Percentiles rank a stretch among this genome's conserved stretches.
phyloP scores from a whole-genome alignment of 805 yeast species.

The Saccharomycopsis lassenensis region DNA sequence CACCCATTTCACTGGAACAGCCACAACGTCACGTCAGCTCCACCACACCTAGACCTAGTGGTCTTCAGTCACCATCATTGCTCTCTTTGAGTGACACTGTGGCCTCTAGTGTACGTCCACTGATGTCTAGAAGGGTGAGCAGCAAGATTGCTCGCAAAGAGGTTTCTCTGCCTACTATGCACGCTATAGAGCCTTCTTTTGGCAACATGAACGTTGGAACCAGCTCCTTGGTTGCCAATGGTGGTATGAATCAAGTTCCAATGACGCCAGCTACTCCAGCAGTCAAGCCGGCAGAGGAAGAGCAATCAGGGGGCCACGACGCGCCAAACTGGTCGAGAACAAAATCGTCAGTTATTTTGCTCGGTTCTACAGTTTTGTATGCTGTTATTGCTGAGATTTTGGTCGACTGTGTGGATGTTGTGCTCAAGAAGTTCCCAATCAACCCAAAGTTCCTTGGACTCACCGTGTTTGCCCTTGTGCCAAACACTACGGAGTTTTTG shows the following conservation, averaged over 20 bases:
- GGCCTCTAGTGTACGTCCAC: neutral
- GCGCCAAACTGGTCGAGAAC: constrained; percentile 94
- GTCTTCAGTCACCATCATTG: constrained; percentile 16
- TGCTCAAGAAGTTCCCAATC: constrained; percentile 65
- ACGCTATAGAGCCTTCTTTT: no score
- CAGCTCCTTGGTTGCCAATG: no score
- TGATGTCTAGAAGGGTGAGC: no score
- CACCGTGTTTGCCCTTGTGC: constrained; percentile 91
- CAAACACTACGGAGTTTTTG: constrained; percentile 92
- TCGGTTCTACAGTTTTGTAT: constrained; percentile 77
- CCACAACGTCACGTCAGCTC: constrained; percentile 8
- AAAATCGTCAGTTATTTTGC: constrained; percentile 71
- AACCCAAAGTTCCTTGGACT: constrained; percentile 86
- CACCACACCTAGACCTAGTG: constrained; percentile 10
- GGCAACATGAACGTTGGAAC: no score
- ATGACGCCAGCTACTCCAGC: constrained; percentile 1
- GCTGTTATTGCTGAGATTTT: constrained; percentile 91
- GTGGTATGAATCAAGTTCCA: no score
- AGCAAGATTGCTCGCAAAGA: no score
- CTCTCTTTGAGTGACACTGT: constrained; percentile 14
- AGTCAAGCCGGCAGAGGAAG: constrained; percentile 19
- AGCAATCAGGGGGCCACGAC: constrained; percentile 67
- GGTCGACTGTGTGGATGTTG: constrained; percentile 87
- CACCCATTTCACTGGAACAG: constrained; percentile 37
- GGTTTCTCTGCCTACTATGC: no score